Base-by-base conservation (phyloP, 1,284 basidiomycete species). In the Austropuccinia psidii region DNA sequence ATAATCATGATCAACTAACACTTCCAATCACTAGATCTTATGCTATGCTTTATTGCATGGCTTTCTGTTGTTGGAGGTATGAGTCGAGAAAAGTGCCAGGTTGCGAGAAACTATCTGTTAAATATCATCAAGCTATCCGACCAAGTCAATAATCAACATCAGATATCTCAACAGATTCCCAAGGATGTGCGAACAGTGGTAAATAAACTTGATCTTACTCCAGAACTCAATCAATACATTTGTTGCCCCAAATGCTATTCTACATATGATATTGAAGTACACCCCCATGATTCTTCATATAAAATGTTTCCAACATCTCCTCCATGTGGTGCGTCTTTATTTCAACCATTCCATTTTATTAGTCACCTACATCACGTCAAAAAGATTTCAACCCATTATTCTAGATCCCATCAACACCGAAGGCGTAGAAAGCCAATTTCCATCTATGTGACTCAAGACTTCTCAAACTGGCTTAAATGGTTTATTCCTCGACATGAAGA, bases 381-480 rank as follows among this genome's bases (percentile, higher is more conserved):
- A 52, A 11, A 21, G 8, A 21, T 8, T 9, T 52, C 50, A 52
- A 55, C 7, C 52, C 19, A 11, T 45, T 45, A 29, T 31, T 55
- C 6, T 8, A 17, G n/a, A 5, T 19, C 47, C 47, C 15, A n/a
- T n/a, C n/a, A n/a, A n/a, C 47, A 50, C 47, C 7, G n/a, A 5
- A 6, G 4, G 17, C 33, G 17, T 31, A 55, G 33, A 29, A 55
- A 15, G 41, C n/a, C n/a, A n/a, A n/a, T n/a, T n/a, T n/a, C n/a
- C n/a, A 45, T 43, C 15, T 64, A 45, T 47, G 31, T 31, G 4
- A 64, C 41, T 45, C 61, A 64, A 64, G 61, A 43, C 8, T 24
- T 61, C 39, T 17, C 15, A 61, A 35, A 39, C 5, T 61, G 58
- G 58, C 58, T 61, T 61, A 27, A 6, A 4, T 64, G 61, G 61